These are phyloP conservation scores for Aspergillus fructus DNA, from an alignment of 2,329 filamentous ascomycete genomes.

Conservation along the genomic window DNA sequence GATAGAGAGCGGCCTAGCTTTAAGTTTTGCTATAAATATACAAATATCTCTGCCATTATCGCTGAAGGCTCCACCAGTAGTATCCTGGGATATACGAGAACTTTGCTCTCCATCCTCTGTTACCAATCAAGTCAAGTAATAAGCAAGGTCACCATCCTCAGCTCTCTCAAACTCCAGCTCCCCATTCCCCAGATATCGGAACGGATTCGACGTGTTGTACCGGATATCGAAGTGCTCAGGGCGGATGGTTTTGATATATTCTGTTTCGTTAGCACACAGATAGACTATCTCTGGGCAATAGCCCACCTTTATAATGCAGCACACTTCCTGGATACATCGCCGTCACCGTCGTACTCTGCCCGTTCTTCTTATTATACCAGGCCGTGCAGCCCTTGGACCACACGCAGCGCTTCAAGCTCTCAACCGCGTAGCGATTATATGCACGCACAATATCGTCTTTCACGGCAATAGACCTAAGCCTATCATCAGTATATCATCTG, in stretches of 20 bases:
- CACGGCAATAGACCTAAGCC: constrained; percentile 13
- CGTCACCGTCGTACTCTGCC: constrained; percentile 17
- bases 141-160: constrained; percentile 10
- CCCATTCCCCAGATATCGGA: constrained; percentile 16
- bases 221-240: constrained; percentile 20
- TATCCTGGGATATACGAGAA: too few relatives aligned
- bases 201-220: constrained; percentile 15
- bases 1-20: too few relatives aligned
- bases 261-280: neutral
- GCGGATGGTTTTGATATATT: constrained; percentile 13
- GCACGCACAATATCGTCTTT: constrained; percentile 18
- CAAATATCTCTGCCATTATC: too few relatives aligned
- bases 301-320: constrained; percentile 23
- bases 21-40: too few relatives aligned
- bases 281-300: neutral
- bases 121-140: neutral
- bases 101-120: too few relatives aligned
- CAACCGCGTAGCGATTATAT: constrained; percentile 23
- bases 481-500: too few relatives aligned
- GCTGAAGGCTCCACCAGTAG: too few relatives aligned
- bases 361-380: constrained; percentile 23
- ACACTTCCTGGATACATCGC: constrained; percentile 27
- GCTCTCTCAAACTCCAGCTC: constrained; percentile 13
- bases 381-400: constrained; percentile 28
- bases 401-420: constrained; percentile 23